Evolutionary conservation across 1,284 basidiomycete species (phyloP), one percentile per base, ranked within the genome.

Genomic region (Moesziomyces parantarcticus): DNA sequence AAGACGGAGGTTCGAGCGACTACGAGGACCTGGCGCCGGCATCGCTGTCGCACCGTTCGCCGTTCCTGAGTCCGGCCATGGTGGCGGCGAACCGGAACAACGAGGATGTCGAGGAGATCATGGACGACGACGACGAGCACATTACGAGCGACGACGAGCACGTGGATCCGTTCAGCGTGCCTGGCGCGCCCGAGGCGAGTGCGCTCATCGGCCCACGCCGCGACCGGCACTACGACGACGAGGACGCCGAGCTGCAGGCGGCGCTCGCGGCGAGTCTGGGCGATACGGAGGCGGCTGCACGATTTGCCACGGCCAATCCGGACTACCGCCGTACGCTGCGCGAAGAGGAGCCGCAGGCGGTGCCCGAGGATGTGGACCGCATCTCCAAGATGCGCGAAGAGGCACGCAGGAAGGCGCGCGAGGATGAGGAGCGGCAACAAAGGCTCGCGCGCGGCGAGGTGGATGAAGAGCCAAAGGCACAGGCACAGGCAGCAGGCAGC

Each of bases 191-290:
- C 40, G 70, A 70, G 39, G 73, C 73, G n/a, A 65, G 64, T 44
- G 60, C 73, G 13, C 20, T 72, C 18, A 64, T 76, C 9, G 73
- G 73, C 4, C 66, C 71, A 8, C 51, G 60, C 18, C 58, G 54
- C 32, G 71, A 80, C 52, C 42, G 78, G 16, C 53, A 57, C 45
- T 80, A 80, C 36, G 78, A 80, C 45, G 78, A 80, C 42, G 78
- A 80, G 49, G 78, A 80, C 53, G 72, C 76, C 13, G 69, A 78
- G 39, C 51, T 80, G n/a, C 78, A 80, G 49, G 71, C 75, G n/a
- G 78, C 78, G 5, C 61, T 80, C 1, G 77, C 75, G 16, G 77
- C 77, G 20, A 73, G 69, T 41, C 58, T 80, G 56, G 68, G 73
- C 10, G 76, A 79, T 44, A 64, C 58, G 0, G 59, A 58, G 14